These are phyloP conservation scores for Handroanthus guayacan DNA, from an alignment of 257 asterid species.

Conservation along the genomic window DNA sequence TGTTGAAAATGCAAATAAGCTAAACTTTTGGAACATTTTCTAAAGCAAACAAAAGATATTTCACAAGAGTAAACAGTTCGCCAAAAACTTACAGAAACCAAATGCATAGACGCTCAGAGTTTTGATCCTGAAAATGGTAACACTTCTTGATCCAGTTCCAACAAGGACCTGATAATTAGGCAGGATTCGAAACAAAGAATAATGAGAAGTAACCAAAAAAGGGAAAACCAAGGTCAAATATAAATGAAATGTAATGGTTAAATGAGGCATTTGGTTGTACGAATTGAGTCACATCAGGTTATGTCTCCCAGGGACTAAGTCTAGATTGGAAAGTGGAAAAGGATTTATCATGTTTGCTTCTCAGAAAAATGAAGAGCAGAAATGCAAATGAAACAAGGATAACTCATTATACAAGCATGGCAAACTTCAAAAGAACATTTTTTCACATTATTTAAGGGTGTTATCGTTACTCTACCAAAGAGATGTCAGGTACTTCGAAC, in stretches of 20 bases:
- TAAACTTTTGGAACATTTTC: slow-evolving; percentile 19
- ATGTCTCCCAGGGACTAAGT: not conserved
- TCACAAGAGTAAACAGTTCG: slow-evolving; percentile 23
- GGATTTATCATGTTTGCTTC: not conserved
- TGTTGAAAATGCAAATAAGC: slow-evolving; percentile 42
- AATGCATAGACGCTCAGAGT: slow-evolving; percentile 91
- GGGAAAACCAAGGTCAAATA: slow-evolving; percentile 11
- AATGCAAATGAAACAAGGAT: not conserved
- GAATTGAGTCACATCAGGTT: not conserved
- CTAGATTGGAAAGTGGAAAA: not conserved
- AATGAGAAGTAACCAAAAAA: not conserved
- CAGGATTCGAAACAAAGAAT: not conserved
- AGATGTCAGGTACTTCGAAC: not conserved
- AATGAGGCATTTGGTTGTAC: not conserved
- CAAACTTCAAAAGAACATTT: slow-evolving; percentile 1
- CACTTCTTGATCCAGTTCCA: slow-evolving; percentile 93
- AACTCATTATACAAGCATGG: not conserved
- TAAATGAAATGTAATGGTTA: not conserved
- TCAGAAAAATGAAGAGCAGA: not conserved
- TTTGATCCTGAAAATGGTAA: slow-evolving; percentile 86
- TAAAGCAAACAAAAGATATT: slow-evolving; percentile 18
- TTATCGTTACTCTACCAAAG: not conserved
- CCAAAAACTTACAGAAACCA: slow-evolving; percentile 85
- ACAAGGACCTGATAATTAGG: slow-evolving; percentile 78
- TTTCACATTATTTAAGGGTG: not conserved